These are phyloP conservation scores for Geotrichum histeridarum DNA, from an alignment of 1,139 yeast species.

Conservation along the genomic window DNA sequence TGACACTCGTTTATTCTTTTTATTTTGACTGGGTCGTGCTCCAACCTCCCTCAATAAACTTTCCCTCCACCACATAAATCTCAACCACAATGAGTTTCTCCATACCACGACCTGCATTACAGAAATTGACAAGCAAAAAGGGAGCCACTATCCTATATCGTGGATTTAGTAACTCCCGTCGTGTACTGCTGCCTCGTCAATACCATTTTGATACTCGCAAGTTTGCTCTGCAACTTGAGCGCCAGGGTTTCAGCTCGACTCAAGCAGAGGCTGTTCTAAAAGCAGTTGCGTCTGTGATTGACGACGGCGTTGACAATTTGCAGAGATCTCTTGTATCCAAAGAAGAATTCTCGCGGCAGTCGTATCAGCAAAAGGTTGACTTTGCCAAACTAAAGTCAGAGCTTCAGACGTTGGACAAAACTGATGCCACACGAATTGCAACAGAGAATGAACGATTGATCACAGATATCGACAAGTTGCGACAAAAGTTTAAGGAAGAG, in stretches of 20 bases:
- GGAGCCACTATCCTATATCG: not conserved
- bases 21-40: not conserved
- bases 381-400: slow-evolving; percentile 92
- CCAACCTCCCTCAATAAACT: not conserved
- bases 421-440: slow-evolving; percentile 74
- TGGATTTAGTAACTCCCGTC: not conserved
- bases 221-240: slow-evolving; percentile 63
- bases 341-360: slow-evolving; percentile 73
- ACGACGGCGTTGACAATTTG: slow-evolving; percentile 73
- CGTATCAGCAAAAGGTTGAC: slow-evolving; percentile 94
- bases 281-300: slow-evolving; percentile 69
- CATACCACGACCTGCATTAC: not conserved
- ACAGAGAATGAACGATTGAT: slow-evolving; percentile 84
- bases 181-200: slow-evolving; percentile 21
- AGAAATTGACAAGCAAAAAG: not conserved
- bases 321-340: slow-evolving; percentile 74
- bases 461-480: slow-evolving; percentile 79
- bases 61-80: not conserved
- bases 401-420: slow-evolving; percentile 77
- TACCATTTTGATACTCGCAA: slow-evolving; percentile 69
- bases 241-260: slow-evolving; percentile 63
- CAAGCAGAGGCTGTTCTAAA: slow-evolving; percentile 81
- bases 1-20: no score
- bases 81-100: not conserved
- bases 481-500: slow-evolving; percentile 82